These are phyloP conservation scores for Penicillium sp. DNA, from an alignment of 2,329 filamentous ascomycete genomes.

Conservation along the genomic window DNA sequence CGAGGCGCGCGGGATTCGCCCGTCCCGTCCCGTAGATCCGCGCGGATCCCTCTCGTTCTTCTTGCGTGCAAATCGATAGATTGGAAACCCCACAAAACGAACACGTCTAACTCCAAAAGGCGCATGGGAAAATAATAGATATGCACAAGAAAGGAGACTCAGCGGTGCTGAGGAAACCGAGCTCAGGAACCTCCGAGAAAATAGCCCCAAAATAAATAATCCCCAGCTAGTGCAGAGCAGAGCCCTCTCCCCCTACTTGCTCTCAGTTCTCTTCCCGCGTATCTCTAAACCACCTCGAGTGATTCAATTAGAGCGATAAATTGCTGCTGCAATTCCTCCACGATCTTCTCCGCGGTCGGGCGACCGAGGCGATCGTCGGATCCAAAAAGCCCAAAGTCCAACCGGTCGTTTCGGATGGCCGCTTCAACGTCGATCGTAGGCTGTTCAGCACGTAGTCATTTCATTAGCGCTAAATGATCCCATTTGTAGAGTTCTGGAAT, in stretches of 20 bases:
- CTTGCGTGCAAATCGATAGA: no score
- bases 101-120: conserved; percentile 18
- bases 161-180: conserved; percentile 1
- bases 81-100: conserved; percentile 4
- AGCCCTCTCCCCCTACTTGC: no score
- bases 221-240: no score
- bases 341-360: conserved; percentile 13
- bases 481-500: not conserved
- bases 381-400: conserved; percentile 26
- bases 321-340: conserved; percentile 16
- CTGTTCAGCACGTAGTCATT: conserved; percentile 22
- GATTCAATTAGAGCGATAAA: conserved; percentile 14
- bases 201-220: conserved; percentile 1
- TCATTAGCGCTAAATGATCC: conserved; percentile 13
- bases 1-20: conserved; percentile 13
- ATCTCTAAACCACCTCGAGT: not conserved
- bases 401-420: conserved; percentile 19
- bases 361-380: conserved; percentile 14
- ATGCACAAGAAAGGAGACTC: conserved; percentile 19
- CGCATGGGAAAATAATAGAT: conserved; percentile 13
- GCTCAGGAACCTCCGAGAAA: conserved; percentile 2
- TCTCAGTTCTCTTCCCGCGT: no score
- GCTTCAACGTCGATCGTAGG: conserved; percentile 27
- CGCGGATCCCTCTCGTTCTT: not conserved
- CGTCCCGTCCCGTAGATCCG: conserved; percentile 18